phyloP scores from a whole-genome alignment of 2,329 filamentous ascomycete species.

The Chrysoporthe austroafricana region DNA sequence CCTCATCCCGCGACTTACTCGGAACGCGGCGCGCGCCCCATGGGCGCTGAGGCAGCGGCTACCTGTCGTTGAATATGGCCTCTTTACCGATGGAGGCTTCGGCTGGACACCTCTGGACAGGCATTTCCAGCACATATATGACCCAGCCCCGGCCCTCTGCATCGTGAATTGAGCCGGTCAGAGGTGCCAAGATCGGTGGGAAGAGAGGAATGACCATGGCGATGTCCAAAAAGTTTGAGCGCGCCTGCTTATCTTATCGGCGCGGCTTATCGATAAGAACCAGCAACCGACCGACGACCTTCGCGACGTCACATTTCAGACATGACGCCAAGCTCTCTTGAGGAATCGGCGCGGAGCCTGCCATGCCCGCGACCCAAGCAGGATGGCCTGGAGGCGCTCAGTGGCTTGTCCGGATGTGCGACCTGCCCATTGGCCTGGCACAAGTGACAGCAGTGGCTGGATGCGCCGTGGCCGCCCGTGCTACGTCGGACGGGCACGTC shows the following conservation, averaged over 20 bases:
- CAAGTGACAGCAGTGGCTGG: constrained; percentile 20
- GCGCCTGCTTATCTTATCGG: constrained; percentile 2
- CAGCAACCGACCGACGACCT: not conserved
- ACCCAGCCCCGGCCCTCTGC: constrained; percentile 33
- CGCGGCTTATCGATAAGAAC: not conserved
- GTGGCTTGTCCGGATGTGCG: not conserved
- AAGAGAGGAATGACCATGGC: not conserved
- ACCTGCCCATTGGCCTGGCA: not conserved
- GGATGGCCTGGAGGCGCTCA: not conserved
- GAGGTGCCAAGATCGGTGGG: not conserved
- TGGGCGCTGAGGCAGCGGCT: constrained; percentile 8
- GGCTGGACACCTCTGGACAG: constrained; percentile 19
- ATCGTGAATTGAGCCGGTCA: constrained; percentile 35
- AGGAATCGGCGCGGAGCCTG: not conserved
- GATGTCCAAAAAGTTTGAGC: constrained; percentile 7
- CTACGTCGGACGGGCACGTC: constrained; percentile 6
- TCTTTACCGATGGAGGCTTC: constrained; percentile 5
- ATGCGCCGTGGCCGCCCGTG: not conserved
- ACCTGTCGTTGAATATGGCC: constrained; percentile 12
- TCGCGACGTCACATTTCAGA: not conserved
- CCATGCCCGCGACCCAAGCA: not conserved
- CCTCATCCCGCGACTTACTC: constrained; percentile 12
- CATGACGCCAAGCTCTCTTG: not conserved
- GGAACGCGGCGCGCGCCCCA: constrained; percentile 6
- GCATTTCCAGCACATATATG: constrained; percentile 42